phyloP scores from a whole-genome alignment of 73 alveolate genomes.

The Effrenium voratum region DNA sequence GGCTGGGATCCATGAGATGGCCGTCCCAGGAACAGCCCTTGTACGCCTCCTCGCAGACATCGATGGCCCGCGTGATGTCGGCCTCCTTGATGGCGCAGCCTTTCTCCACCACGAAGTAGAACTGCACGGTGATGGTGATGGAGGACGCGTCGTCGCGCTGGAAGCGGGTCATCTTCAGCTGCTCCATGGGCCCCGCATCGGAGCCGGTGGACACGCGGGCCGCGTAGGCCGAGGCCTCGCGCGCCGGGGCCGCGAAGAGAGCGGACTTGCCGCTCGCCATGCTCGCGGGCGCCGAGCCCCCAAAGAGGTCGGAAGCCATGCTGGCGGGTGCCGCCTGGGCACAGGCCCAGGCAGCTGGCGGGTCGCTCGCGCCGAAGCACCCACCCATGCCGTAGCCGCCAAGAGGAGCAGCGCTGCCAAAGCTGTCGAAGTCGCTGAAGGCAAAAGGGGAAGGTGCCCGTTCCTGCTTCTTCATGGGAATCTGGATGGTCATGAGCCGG shows the following conservation, averaged over 20 bases:
- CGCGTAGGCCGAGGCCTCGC: conserved; percentile 24
- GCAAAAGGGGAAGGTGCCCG: neutral
- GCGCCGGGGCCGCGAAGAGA: neutral
- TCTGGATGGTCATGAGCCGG: conserved; percentile 79
- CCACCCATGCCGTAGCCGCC: neutral
- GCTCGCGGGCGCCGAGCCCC: conserved; percentile 26
- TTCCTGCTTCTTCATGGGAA: conserved; percentile 49
- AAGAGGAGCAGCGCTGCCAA: neutral
- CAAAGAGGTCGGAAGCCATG: neutral
- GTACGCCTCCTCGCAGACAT: conserved; percentile 79
- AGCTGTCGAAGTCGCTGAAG: neutral
- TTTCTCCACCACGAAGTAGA: conserved; percentile 69
- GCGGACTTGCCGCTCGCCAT: neutral
- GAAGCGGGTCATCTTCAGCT: conserved; percentile 39
- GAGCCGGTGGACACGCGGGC: conserved; percentile 83
- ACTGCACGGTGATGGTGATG: conserved; percentile 71
- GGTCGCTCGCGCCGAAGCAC: neutral
- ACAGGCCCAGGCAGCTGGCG: neutral
- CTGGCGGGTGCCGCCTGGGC: neutral
- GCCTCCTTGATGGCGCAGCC: conserved; percentile 56
- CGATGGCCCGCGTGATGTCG: conserved; percentile 77
- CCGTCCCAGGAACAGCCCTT: conserved; percentile 82
- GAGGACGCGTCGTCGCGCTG: conserved; percentile 48
- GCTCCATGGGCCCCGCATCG: conserved; percentile 74
- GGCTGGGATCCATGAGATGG: conserved; percentile 32